A percentile compares a stretch with the other conserved stretches of the same genome.
These are phyloP conservation scores for Plasmodium gonderi DNA, from an alignment of 169 alveolate species.

Conservation along the genomic window DNA sequence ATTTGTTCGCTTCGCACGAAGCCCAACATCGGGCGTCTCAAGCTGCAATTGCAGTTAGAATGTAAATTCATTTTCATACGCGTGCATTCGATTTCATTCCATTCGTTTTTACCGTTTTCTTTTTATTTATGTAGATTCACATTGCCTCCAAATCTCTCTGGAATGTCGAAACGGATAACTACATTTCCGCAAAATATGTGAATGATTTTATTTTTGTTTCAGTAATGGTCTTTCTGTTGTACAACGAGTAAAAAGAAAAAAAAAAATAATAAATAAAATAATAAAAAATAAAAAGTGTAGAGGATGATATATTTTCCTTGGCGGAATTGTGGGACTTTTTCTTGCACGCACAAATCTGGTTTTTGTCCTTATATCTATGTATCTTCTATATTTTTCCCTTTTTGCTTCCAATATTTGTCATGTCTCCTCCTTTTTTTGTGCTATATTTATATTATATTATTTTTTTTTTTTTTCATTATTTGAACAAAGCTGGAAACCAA, in stretches of 20 bases:
- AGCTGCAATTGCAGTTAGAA: no score
- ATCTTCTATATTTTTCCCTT: neutral
- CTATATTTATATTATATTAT: neutral
- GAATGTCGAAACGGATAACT: slow-evolving; percentile 74
- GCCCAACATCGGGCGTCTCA: no score
- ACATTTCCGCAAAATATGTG: slow-evolving; percentile 66
- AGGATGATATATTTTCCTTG: neutral
- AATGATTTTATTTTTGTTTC: slow-evolving; percentile 68
- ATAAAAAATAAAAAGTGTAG: neutral
- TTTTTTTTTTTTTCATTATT: slow-evolving; percentile 2
- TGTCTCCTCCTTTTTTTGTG: slow-evolving; percentile 11
- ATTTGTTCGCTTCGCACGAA: no score
- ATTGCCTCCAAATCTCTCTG: slow-evolving; percentile 74
- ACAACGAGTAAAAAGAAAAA: slow-evolving; percentile 36
- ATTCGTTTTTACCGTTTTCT: neutral
- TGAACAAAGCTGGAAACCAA: neutral
- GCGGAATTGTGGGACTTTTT: neutral
- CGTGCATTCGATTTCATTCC: no score
- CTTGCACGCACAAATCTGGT: neutral
- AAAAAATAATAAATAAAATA: neutral
- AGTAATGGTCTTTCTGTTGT: slow-evolving; percentile 66
- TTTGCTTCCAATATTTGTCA: neutral
- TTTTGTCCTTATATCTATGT: neutral
- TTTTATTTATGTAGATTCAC: slow-evolving; percentile 34
- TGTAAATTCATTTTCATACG: no score